These are phyloP conservation scores for Collybia sp. DNA, from an alignment of 768 basidiomycete species.

Conservation along the genomic window DNA sequence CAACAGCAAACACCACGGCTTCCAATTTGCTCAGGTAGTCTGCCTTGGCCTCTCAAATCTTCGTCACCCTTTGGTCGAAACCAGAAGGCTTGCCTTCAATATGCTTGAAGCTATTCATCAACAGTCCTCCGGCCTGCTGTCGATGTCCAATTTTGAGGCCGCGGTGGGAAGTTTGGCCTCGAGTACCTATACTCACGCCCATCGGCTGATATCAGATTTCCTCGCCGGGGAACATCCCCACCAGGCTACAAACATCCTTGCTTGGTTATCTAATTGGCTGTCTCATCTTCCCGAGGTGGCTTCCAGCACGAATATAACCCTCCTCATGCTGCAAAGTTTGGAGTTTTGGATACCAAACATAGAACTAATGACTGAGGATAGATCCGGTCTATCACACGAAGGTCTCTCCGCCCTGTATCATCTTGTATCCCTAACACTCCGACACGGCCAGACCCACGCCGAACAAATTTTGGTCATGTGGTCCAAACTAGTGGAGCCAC, in stretches of 20 bases:
- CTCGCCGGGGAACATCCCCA: conserved; percentile 75
- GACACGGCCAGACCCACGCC: conserved; percentile 67
- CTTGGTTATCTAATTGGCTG: conserved; percentile 71
- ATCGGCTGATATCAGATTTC: conserved; percentile 70
- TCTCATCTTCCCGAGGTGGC: conserved; percentile 52
- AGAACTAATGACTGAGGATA: conserved; percentile 60
- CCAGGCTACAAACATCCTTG: conserved; percentile 59
- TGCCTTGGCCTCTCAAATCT: conserved; percentile 84
- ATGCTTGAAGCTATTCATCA: conserved; percentile 72
- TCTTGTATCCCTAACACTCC: conserved; percentile 76
- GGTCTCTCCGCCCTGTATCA: conserved; percentile 71
- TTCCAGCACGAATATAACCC: conserved; percentile 37
- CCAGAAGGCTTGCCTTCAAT: conserved; percentile 74
- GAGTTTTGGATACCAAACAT: conserved; percentile 83
- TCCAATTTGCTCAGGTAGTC: conserved; percentile 68
- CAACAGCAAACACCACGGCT: conserved; percentile 47
- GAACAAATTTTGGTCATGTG: conserved; percentile 81
- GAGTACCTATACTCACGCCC: conserved; percentile 76
- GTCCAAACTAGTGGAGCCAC: conserved; percentile 70
- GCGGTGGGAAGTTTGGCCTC: conserved; percentile 67
- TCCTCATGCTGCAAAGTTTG: conserved; percentile 71
- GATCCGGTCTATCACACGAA: conserved; percentile 47
- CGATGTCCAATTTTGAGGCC: conserved; percentile 71
- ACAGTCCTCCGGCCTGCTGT: conserved; percentile 58
- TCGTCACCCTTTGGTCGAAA: conserved; percentile 58